phyloP scores from a whole-genome alignment of 2,329 filamentous ascomycete species.

The Ceratocystis colombiana region DNA sequence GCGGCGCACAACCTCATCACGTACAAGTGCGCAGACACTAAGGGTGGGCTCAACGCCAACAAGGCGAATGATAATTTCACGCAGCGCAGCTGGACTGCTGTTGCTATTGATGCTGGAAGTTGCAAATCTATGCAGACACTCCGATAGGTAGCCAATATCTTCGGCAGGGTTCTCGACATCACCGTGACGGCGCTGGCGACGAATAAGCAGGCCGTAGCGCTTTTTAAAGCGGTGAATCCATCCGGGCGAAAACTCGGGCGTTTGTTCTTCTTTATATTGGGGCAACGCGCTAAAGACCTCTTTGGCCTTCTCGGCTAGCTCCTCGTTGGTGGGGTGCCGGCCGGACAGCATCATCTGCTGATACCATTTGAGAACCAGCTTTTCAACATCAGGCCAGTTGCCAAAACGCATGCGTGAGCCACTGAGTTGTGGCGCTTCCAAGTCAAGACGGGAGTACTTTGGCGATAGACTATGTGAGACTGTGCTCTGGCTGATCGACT shows the following conservation, averaged over 20 bases:
- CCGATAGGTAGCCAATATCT: conserved; percentile 50
- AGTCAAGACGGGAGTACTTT: conserved; percentile 52
- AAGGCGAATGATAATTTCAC: conserved; percentile 46
- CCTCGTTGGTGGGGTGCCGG: conserved; percentile 52
- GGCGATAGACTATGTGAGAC: conserved; percentile 53
- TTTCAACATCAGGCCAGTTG: conserved; percentile 55
- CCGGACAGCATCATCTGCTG: conserved; percentile 43
- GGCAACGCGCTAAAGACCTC: conserved; percentile 48
- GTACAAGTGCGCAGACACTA: conserved; percentile 46
- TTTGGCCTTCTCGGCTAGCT: conserved; percentile 53
- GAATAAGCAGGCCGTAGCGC: conserved; percentile 48
- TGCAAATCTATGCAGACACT: conserved; percentile 52
- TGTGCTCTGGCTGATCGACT: conserved; percentile 53
- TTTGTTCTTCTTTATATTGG: conserved; percentile 49
- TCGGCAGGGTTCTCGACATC: conserved; percentile 42
- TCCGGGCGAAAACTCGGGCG: conserved; percentile 52
- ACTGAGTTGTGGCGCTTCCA: conserved; percentile 50
- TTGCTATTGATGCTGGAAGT: conserved; percentile 38
- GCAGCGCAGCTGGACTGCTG: conserved; percentile 48
- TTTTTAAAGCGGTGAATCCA: conserved; percentile 59
- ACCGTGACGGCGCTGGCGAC: conserved; percentile 46
- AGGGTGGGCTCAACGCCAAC: conserved; percentile 47
- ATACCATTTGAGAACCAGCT: conserved; percentile 47
- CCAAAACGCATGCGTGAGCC: conserved; percentile 52
- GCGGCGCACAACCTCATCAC: conserved; percentile 45